Evolutionary conservation across 1,139 yeast species (phyloP), one percentile per base, ranked within the genome.

Genomic region (Ogataea hybrid): DNA sequence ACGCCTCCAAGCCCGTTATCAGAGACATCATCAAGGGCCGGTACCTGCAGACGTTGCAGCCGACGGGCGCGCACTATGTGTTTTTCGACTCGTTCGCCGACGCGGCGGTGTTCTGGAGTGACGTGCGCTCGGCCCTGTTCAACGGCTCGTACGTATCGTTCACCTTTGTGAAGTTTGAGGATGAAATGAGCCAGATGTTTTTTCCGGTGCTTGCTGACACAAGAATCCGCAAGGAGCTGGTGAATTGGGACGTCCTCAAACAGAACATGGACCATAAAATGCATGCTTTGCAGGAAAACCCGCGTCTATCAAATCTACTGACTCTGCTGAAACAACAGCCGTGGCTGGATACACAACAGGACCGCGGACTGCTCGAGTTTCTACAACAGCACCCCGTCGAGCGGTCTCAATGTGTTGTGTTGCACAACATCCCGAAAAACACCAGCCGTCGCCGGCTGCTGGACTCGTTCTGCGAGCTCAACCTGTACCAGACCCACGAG

Each of bases 61-160:
- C 75, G 32, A 62, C 68, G 48, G 70, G 73, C 36, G 69, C 73
- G 2, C 80, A 79, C 56, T 81, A 71, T 54, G 61, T 82, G 29
- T 58, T 76, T 3, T 82, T 82, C 52, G 65, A 68, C 4, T 61
- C 64, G 32, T 59, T 62, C 37, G 64, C 67, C 25, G 73, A 73
- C 17, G 86, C 87, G 0, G 68, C 77, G 22, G 65, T 67, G 3
- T 82, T 73, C 56, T 42, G 46, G 48, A 42, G 43, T 28, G 49
- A 49, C 11, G 75, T 83, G 0, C 46, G 58, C 5, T 69, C 71
- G 5, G 69, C 73, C 38, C 65, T 68, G 40, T 54, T 81, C 29
- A 75, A 80, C 50, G 87, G 87, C 1, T 54, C 71, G 32, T 67
- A 65, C 17, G 53, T 78, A 21, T 61, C 68, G 17, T 61, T 78